Base-by-base conservation (phyloP, 306 rosid genomes). In the Calophaca sinica region DNA sequence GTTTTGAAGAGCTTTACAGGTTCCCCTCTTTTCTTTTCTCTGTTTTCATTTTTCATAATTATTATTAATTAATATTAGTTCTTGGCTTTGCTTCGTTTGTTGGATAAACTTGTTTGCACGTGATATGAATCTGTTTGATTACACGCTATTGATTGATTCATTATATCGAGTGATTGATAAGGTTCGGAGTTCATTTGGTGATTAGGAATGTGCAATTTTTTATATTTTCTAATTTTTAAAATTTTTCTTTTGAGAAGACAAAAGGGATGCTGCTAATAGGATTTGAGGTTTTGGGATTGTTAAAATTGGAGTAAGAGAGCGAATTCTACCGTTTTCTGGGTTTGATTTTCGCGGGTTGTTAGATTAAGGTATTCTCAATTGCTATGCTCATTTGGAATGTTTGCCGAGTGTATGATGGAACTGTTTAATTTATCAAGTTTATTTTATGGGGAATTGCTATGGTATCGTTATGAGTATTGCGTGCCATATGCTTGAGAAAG, bases 1-100 rank as follows among this genome's bases (percentile, higher is more conserved):
- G 98, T 79, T 93, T 93, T 44, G 98, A 93, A 83, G 97, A 93
- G 88, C 97, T 93, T 70, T 93, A 93, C 84, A 91, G 98, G 98
- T 93, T 83, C 72, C 60, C 52, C 50, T 7, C 61, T 48, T 67
- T 28, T 32, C 4, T 33, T 0, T 10, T 13, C 2, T 28, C 14
- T 3, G 2, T 51, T 61, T 2, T 1, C 32, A 31, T 9, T 15
- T 14, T 41, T 33, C 14, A 13, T 60, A 49, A 31, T 58, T 54
- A 3, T 60, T 14, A 28, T 55, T n/a, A n/a, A n/a, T n/a, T n/a
- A n/a, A n/a, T n/a, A n/a, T 70, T 49, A 2, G 2, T 45, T 51
- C 6, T 13, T 51, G 11, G 54, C 28, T 81, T 68, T 54, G 20
- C 26, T 61, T 66, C 3, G 9, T 72, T 62, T 60, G 2, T n/a